A percentile compares a stretch with the other conserved stretches of the same genome.
Conservation (phyloP, 2,329 filamentous ascomycete genomes). For the Aureobasidium mangrovei region DNA sequence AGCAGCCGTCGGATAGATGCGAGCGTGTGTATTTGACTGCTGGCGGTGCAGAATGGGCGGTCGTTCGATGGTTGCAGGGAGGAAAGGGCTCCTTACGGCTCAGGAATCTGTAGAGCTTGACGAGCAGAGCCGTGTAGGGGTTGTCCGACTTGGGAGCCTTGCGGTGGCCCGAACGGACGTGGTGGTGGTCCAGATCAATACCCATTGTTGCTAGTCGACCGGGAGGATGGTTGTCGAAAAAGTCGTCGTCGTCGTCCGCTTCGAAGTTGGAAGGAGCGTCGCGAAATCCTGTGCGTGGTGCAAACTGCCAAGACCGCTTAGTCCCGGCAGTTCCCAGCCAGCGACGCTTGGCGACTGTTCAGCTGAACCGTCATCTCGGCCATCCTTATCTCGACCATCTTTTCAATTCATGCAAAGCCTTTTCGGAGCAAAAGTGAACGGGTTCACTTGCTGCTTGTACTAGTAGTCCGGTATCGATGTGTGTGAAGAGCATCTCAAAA, state of each 20-base stretch:
- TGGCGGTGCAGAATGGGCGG: not conserved
- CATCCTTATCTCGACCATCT: too few species aligned
- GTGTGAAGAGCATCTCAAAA: too few species aligned
- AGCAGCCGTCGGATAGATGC: not conserved
- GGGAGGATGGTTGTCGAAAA: constrained; percentile 7
- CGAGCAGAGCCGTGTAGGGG: constrained; percentile 55
- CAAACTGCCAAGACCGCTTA: too few species aligned
- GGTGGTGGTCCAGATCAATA: constrained; percentile 46
- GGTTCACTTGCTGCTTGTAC: too few species aligned
- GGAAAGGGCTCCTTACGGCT: constrained; percentile 19
- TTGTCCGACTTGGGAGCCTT: constrained; percentile 75
- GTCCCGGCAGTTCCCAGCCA: too few species aligned
- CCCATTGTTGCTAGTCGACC: constrained; percentile 14
- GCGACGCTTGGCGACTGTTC: too few species aligned
- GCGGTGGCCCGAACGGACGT: constrained; percentile 52
- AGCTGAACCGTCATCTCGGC: too few species aligned
- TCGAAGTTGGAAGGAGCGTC: not conserved
- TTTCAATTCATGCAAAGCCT: too few species aligned
- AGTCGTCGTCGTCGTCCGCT: constrained; percentile 9
- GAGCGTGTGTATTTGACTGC: not conserved
- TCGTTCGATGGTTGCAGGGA: not conserved
- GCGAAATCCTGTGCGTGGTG: too few species aligned
- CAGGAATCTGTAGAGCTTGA: constrained; percentile 52
- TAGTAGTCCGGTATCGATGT: too few species aligned
- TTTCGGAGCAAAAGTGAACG: too few species aligned